phyloP scores from a whole-genome alignment of 768 basidiomycete genomes.

The Phanerochaete carnosa region DNA sequence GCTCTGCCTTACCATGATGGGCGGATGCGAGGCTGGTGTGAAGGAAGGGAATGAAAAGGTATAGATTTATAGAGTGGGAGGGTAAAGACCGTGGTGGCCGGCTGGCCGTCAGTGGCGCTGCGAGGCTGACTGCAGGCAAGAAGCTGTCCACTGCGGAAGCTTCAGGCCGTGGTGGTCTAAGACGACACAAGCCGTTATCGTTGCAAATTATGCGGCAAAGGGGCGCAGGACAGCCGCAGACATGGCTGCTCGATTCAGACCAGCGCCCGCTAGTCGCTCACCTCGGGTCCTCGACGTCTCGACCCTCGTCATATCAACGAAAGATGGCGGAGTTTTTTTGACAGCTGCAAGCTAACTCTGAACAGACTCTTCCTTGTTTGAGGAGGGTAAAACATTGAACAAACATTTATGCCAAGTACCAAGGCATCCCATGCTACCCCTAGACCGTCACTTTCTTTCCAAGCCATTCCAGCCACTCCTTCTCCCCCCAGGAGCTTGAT shows the following conservation, averaged over 20 bases:
- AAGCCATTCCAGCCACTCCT: conserved; percentile 80
- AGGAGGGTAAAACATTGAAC: no score
- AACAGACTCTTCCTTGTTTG: no score
- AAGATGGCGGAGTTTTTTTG: neutral
- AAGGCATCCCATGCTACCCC: neutral
- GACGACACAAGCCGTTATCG: conserved; percentile 5
- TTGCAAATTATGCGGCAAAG: neutral
- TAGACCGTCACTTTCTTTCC: conserved; percentile 35
- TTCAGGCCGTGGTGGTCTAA: conserved; percentile 1
- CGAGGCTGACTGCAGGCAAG: neutral
- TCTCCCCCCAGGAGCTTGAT: conserved; percentile 77
- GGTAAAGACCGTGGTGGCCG: conserved; percentile 8
- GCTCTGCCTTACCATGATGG: conserved; percentile 3
- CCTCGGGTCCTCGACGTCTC: neutral
- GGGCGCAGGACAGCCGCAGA: neutral
- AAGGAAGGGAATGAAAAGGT: neutral
- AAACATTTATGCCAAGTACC: neutral
- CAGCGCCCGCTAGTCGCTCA: neutral
- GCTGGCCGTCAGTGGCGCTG: neutral
- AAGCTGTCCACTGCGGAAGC: neutral
- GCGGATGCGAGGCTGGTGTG: neutral
- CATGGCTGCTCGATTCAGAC: neutral
- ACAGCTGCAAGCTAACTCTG: neutral
- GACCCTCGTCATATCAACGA: neutral
- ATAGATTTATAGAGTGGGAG: neutral